Evolutionary conservation across 2,329 filamentous ascomycete genomes (phyloP).

Genomic region (Hymenoscyphus scutula): DNA sequence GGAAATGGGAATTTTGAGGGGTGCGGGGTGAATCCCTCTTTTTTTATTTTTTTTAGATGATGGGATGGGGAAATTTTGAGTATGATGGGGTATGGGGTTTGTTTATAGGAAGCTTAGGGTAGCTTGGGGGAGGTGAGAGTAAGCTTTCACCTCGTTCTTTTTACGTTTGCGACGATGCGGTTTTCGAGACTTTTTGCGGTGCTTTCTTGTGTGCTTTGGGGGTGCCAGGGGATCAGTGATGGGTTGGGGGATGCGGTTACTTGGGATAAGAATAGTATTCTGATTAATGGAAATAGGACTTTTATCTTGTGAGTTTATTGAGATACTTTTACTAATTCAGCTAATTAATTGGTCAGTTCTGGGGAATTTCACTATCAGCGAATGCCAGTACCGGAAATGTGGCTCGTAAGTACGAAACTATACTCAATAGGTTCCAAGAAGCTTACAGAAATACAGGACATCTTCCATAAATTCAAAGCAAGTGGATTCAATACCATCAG

Average conservation of each 20-base stretch:
- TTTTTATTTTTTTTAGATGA: no score
- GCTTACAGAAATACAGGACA: slow-evolving; percentile 38
- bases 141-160: not conserved
- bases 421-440: not conserved
- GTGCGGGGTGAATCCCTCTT: slow-evolving; percentile 8
- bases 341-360: slow-evolving; percentile 23
- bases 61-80: slow-evolving; percentile 9
- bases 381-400: slow-evolving; percentile 52
- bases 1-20: slow-evolving; percentile 12
- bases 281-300: slow-evolving; percentile 47
- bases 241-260: slow-evolving; percentile 42
- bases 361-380: slow-evolving; percentile 53
- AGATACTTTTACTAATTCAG: not conserved
- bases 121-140: not conserved
- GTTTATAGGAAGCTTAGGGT: not conserved
- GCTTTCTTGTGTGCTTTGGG: slow-evolving; percentile 28
- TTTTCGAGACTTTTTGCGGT: slow-evolving; percentile 26
- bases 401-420: slow-evolving; percentile 37
- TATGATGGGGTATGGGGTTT: slow-evolving; percentile 7
- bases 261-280: slow-evolving; percentile 50
- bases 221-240: slow-evolving; percentile 39
- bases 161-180: slow-evolving; percentile 21
- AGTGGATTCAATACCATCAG: slow-evolving; percentile 52
- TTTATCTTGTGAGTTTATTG: slow-evolving; percentile 41
- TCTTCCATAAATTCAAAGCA: slow-evolving; percentile 53